phyloP scores from a whole-genome alignment of 2,329 filamentous ascomycete genomes.

The Fusarium succisae region DNA sequence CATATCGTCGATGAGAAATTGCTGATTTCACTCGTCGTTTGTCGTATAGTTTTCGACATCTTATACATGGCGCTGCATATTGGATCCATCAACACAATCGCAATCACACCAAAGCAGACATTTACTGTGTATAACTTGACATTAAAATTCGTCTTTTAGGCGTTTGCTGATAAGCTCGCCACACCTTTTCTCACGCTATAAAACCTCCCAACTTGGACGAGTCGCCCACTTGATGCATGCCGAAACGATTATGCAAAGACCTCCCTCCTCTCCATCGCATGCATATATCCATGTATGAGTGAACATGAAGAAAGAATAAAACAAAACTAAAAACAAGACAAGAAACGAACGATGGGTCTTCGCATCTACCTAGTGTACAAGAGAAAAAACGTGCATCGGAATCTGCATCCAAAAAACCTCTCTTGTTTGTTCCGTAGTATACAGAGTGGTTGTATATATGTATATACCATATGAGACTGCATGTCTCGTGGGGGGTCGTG shows the following conservation, averaged over 20 bases:
- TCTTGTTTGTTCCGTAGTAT: conserved; percentile 36
- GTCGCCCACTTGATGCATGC: conserved; percentile 16
- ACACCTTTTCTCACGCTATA: conserved; percentile 13
- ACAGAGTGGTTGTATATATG: conserved; percentile 40
- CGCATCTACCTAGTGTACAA: conserved; percentile 38
- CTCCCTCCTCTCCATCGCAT: conserved; percentile 3
- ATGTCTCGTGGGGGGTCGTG: conserved; percentile 9
- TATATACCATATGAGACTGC: conserved; percentile 31
- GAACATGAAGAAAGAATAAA: conserved; percentile 4
- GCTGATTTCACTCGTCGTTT: too few relatives aligned
- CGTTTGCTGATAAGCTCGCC: conserved; percentile 21
- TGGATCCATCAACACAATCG: not conserved
- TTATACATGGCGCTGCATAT: too few relatives aligned
- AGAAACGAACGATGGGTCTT: conserved; percentile 6
- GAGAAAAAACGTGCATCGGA: conserved; percentile 11
- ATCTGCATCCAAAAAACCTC: conserved; percentile 40
- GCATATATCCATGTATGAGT: conserved; percentile 11
- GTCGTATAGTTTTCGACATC: too few relatives aligned
- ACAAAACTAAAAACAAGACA: not conserved
- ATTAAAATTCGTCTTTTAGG: conserved; percentile 30
- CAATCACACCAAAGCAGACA: not conserved
- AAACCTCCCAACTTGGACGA: conserved; percentile 13
- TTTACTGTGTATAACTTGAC: conserved; percentile 14
- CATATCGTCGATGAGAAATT: not conserved
- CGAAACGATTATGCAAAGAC: conserved; percentile 35